A percentile compares a stretch with the other conserved stretches of the same genome.
Conservation (phyloP, 2,329 filamentous ascomycete genomes). For the Exophiala bonariae region DNA sequence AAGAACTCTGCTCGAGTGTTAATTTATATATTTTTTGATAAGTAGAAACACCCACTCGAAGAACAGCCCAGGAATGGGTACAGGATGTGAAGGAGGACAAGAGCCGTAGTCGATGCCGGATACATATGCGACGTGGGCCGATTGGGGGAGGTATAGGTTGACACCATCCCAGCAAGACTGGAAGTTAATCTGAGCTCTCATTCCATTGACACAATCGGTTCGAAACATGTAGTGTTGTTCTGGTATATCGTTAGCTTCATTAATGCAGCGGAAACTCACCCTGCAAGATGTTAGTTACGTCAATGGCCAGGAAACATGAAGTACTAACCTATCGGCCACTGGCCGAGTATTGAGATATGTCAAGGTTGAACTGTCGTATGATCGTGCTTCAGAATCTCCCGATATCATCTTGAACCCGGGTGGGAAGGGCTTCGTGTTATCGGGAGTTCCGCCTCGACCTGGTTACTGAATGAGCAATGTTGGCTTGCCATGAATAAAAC, state of each 20-base stretch:
- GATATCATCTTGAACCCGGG: constrained; percentile 78
- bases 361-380: constrained; percentile 22
- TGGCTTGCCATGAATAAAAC: constrained; percentile 23
- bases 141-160: constrained; percentile 54
- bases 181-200: constrained; percentile 84
- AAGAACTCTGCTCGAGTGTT: constrained; percentile 57
- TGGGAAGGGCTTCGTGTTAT: constrained; percentile 71
- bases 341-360: constrained; percentile 51
- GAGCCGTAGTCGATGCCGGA: constrained; percentile 72
- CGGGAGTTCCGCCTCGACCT: constrained; percentile 42
- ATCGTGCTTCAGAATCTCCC: constrained; percentile 65
- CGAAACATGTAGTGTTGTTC: constrained; percentile 74
- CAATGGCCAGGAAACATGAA: constrained; percentile 63
- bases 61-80: constrained; percentile 72
- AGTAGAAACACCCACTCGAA: constrained; percentile 60
- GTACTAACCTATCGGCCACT: constrained; percentile 72
- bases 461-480: constrained; percentile 33
- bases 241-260: constrained; percentile 53
- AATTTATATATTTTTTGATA: no score
- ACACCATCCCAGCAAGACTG: constrained; percentile 85
- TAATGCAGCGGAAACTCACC: constrained; percentile 87
- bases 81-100: constrained; percentile 70
- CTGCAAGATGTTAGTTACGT: constrained; percentile 31
- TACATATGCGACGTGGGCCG: constrained; percentile 75
- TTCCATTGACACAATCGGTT: constrained; percentile 72